A percentile compares a stretch with the other conserved stretches of the same genome.
Conservation (phyloP, 2,329 filamentous ascomycete species). For the Calonectria pseudoreteaudii region DNA sequence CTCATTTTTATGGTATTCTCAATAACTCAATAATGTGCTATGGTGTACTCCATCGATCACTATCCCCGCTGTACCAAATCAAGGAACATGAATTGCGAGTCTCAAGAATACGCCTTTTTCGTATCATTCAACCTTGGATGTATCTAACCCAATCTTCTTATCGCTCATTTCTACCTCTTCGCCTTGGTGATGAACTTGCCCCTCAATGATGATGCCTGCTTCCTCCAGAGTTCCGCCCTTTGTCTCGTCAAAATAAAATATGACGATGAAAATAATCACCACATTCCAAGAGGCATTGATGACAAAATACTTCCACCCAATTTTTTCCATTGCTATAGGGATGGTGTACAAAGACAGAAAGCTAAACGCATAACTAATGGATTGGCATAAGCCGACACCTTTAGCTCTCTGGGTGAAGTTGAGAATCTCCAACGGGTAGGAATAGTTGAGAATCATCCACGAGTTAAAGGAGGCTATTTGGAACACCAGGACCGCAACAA, state of each 20-base stretch:
- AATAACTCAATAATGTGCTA: not conserved
- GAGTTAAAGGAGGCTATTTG: not conserved
- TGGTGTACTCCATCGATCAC: too few species aligned
- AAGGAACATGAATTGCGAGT: too few species aligned
- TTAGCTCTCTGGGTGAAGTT: not conserved
- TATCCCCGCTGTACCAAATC: too few species aligned
- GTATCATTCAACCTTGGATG: not conserved
- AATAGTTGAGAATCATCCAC: not conserved
- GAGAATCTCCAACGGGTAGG: not conserved
- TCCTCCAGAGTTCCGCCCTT: not conserved
- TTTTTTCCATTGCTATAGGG: not conserved
- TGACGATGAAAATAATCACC: not conserved
- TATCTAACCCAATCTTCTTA: not conserved
- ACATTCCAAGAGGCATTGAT: not conserved
- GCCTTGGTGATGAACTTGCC: not conserved
- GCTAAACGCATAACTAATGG: not conserved
- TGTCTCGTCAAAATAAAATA: not conserved
- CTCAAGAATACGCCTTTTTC: not conserved
- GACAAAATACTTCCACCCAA: not conserved
- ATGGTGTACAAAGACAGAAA: not conserved
- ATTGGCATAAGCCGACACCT: not conserved
- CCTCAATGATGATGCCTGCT: not conserved
- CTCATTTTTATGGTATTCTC: not conserved
- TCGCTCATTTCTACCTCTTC: not conserved
- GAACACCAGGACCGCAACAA: not conserved